Conservation (phyloP, 2,329 filamentous ascomycete genomes). For the Metarhizium humberi region DNA sequence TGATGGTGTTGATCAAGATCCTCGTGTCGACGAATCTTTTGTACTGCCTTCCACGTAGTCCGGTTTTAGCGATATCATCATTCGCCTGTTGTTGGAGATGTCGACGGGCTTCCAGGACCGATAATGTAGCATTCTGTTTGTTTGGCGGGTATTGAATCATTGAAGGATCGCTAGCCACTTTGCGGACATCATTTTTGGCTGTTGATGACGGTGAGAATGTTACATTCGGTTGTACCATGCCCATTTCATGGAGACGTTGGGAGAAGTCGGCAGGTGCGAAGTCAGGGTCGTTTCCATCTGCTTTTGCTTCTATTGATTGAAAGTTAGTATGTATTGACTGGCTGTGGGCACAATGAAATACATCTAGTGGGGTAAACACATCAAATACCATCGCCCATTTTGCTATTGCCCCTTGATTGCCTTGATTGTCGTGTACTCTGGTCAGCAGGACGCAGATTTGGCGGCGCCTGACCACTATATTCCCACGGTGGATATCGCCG, state of each 20-base stretch:
- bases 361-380: background rate
- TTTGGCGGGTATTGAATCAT: conserved; percentile 21
- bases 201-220: conserved; percentile 44
- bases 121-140: conserved; percentile 34
- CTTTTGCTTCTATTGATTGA: conserved; percentile 25
- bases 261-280: conserved; percentile 35
- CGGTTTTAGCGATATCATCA: conserved; percentile 32
- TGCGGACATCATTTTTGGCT: conserved; percentile 16
- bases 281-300: conserved; percentile 33
- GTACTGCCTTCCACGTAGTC: conserved; percentile 20
- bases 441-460: background rate
- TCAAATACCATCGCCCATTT: background rate
- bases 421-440: background rate
- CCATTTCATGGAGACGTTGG: conserved; percentile 43
- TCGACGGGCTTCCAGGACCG: conserved; percentile 38
- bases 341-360: background rate
- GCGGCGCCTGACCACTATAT: background rate
- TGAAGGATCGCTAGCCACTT: background rate
- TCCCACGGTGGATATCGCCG: conserved; percentile 10
- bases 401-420: background rate
- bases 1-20: conserved; percentile 18
- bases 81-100: conserved; percentile 33
- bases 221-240: conserved; percentile 44
- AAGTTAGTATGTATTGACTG: background rate
- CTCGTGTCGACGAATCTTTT: conserved; percentile 37